These are phyloP conservation scores for Erodium texanum DNA, from an alignment of 441 rosid species.

Conservation along the genomic window DNA sequence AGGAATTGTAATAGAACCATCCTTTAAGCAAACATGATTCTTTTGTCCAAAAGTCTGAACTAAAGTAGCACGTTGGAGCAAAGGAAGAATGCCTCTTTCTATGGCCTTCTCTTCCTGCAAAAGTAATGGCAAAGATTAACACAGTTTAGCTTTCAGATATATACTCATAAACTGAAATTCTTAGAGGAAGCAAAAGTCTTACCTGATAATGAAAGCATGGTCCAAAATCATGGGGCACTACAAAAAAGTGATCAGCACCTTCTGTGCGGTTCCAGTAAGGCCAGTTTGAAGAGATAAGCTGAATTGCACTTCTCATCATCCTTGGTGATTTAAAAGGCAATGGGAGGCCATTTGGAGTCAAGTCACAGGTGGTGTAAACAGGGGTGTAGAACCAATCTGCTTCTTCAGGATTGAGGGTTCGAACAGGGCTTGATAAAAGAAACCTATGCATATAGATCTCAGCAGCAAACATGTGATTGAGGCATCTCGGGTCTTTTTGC, in stretches of 20 bases:
- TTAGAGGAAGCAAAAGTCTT: no score
- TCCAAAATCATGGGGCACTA: conserved; percentile 65
- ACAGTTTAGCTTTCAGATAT: no score
- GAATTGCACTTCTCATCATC: conserved; percentile 86
- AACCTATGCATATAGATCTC: conserved; percentile 87
- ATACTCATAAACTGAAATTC: no score
- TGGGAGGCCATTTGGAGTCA: conserved; percentile 83
- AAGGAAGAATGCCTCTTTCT: conserved; percentile 69
- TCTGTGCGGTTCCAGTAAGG: conserved; percentile 76
- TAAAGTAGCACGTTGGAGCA: conserved; percentile 66
- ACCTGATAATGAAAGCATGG: conserved; percentile 91
- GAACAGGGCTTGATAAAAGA: conserved; percentile 72
- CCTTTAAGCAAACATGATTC: conserved; percentile 82
- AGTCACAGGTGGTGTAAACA: conserved; percentile 80
- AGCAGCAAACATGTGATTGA: conserved; percentile 90
- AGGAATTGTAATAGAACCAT: conserved; percentile 83
- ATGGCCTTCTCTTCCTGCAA: conserved; percentile 70
- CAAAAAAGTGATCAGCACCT: conserved; percentile 85
- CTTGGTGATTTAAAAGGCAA: conserved; percentile 89
- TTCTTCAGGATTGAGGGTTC: conserved; percentile 69
- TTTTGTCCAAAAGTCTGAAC: conserved; percentile 91
- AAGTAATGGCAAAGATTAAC: no score
- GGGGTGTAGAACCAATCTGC: conserved; percentile 96
- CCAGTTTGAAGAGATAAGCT: conserved; percentile 60
- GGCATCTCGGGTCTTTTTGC: conserved; percentile 71